Evolutionary conservation across 371 early-diverging fungal genomes (phyloP).

Genomic region (Nematocida displodere): DNA sequence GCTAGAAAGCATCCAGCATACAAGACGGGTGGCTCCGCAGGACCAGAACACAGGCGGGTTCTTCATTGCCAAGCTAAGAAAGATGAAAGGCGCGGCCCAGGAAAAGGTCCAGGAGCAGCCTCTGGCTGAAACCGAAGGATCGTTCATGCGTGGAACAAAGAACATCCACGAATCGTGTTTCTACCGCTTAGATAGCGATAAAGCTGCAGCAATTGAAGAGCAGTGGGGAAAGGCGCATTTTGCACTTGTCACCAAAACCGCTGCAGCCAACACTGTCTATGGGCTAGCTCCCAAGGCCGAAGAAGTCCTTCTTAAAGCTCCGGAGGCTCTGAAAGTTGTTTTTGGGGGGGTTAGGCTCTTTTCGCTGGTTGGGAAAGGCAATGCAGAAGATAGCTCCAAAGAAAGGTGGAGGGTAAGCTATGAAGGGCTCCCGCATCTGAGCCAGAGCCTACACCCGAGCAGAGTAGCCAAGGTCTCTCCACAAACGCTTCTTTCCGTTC

Average conservation of each 20-base stretch:
- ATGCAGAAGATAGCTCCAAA: not conserved
- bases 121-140: not conserved
- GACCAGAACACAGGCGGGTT: constrained; percentile 95
- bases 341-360: constrained; percentile 44
- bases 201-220: not conserved
- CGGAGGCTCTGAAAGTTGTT: constrained; percentile 11
- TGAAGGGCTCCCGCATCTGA: constrained; percentile 15
- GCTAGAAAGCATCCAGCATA: constrained; percentile 71
- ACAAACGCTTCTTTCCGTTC: not conserved
- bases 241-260: constrained; percentile 15
- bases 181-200: constrained; percentile 7
- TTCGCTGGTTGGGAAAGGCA: constrained; percentile 21
- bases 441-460: not conserved
- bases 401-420: constrained; percentile 29
- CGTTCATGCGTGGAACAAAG: constrained; percentile 18
- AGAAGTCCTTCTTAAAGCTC: not conserved
- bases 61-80: constrained; percentile 88
- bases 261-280: constrained; percentile 2
- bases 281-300: not conserved
- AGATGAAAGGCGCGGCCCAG: constrained; percentile 10
- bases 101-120: not conserved
- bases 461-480: not conserved
- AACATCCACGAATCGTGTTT: constrained; percentile 41
- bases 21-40: constrained; percentile 85
- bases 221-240: constrained; percentile 25